phyloP scores from a whole-genome alignment of 345 rosid species.

The Ailanthus altissimus region DNA sequence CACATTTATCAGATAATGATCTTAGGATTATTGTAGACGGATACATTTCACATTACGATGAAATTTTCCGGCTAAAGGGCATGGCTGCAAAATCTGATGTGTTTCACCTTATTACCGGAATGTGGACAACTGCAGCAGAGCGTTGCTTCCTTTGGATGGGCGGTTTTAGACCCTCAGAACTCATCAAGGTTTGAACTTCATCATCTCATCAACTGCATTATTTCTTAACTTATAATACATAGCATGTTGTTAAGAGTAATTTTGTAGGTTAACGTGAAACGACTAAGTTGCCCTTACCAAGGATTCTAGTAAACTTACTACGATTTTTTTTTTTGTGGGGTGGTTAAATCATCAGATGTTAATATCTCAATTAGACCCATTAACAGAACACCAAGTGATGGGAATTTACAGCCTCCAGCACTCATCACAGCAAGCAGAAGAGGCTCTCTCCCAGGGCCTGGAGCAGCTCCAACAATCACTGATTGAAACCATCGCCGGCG shows the following conservation, averaged over 20 bases:
- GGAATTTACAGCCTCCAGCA: slow-evolving; percentile 92
- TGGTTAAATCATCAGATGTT: slow-evolving; percentile 53
- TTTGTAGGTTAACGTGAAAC: neutral
- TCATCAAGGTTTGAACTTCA: slow-evolving; percentile 63
- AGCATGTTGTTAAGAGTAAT: too few species aligned
- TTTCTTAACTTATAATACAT: neutral
- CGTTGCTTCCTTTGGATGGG: slow-evolving; percentile 99
- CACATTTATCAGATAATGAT: slow-evolving; percentile 75
- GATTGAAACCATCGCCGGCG: slow-evolving; percentile 67
- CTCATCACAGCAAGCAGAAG: slow-evolving; percentile 94
- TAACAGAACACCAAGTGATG: slow-evolving; percentile 92
- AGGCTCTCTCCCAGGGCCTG: slow-evolving; percentile 84
- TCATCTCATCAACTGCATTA: too few species aligned
- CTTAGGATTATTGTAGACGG: slow-evolving; percentile 71
- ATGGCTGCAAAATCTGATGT: slow-evolving; percentile 79
- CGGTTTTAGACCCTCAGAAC: slow-evolving; percentile 92
- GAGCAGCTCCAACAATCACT: slow-evolving; percentile 97
- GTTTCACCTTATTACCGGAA: slow-evolving; percentile 83
- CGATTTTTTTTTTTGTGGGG: neutral
- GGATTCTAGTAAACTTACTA: neutral
- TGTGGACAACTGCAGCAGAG: slow-evolving; percentile 88
- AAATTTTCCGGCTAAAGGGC: slow-evolving; percentile 69
- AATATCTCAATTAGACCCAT: slow-evolving; percentile 72
- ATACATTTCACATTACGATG: slow-evolving; percentile 82
- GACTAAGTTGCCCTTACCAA: neutral